Percentiles rank a stretch among this genome's conserved stretches.
Evolutionary conservation across 1,139 yeast species (phyloP).

Genomic region (Yamadazyma dushanensis): DNA sequence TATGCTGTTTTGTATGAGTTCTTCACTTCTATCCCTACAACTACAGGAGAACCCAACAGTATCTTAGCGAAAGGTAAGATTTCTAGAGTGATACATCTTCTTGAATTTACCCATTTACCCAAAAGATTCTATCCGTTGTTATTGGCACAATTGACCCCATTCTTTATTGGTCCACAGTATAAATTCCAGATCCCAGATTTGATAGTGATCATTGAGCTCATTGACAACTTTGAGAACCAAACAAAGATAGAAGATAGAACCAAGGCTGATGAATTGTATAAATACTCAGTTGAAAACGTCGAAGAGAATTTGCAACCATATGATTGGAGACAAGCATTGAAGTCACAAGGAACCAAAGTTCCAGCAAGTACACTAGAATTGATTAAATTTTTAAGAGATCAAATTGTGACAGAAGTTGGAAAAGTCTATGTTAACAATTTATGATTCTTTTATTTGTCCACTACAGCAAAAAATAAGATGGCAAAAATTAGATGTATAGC

Average conservation of each 20-base stretch:
- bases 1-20: slow-evolving; percentile 65
- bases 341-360: slow-evolving; percentile 9
- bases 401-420: slow-evolving; percentile 38
- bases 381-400: slow-evolving; percentile 30
- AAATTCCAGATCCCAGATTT: slow-evolving; percentile 44
- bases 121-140: slow-evolving; percentile 53
- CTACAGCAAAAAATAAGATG: slow-evolving; percentile 1
- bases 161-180: slow-evolving; percentile 26
- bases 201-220: slow-evolving; percentile 46
- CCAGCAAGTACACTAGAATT: slow-evolving; percentile 28
- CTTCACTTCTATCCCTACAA: slow-evolving; percentile 34
- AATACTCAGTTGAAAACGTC: slow-evolving; percentile 24
- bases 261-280: slow-evolving; percentile 35
- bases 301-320: slow-evolving; percentile 7
- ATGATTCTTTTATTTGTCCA: background rate
- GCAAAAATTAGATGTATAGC: slow-evolving; percentile 5
- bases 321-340: slow-evolving; percentile 33
- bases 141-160: slow-evolving; percentile 50
- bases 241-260: slow-evolving; percentile 22
- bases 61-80: slow-evolving; percentile 19
- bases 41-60: slow-evolving; percentile 24
- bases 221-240: slow-evolving; percentile 47
- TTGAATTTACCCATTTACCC: slow-evolving; percentile 69
- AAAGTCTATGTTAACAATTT: slow-evolving; percentile 30
- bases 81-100: slow-evolving; percentile 48